Conservation (phyloP, 176 grass and related monocot genomes). For the Bolboschoenus planiculmis region DNA sequence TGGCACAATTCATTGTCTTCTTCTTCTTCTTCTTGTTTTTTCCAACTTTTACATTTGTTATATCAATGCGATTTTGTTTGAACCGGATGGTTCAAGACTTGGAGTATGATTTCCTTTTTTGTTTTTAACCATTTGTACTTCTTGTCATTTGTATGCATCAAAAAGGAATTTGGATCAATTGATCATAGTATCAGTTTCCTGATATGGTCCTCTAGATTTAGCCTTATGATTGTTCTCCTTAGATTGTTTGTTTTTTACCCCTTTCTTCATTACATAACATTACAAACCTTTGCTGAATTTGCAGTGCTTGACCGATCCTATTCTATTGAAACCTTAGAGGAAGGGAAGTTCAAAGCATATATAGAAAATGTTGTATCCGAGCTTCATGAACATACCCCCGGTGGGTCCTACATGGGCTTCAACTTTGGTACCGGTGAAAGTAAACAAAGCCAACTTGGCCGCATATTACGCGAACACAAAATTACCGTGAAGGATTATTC, state of each 20-base stretch:
- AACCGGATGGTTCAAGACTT: background rate
- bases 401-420: constrained; percentile 66
- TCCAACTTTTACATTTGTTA: background rate
- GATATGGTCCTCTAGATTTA: background rate
- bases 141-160: background rate
- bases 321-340: constrained; percentile 46
- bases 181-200: background rate
- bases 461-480: constrained; percentile 54
- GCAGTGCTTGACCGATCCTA: constrained; percentile 85
- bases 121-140: background rate
- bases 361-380: constrained; percentile 44
- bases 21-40: background rate
- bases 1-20: background rate
- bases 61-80: background rate
- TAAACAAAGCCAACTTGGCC: constrained; percentile 51
- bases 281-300: constrained; percentile 15
- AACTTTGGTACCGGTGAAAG: constrained; percentile 58
- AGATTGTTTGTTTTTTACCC: background rate
- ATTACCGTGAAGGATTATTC: constrained; percentile 82
- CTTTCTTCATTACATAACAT: constrained; percentile 5
- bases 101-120: background rate
- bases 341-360: constrained; percentile 47
- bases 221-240: background rate
- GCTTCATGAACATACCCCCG: constrained; percentile 52
- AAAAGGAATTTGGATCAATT: background rate